phyloP scores from a whole-genome alignment of 2,329 filamentous ascomycete species.

The Drechslerella coelobrocha region DNA sequence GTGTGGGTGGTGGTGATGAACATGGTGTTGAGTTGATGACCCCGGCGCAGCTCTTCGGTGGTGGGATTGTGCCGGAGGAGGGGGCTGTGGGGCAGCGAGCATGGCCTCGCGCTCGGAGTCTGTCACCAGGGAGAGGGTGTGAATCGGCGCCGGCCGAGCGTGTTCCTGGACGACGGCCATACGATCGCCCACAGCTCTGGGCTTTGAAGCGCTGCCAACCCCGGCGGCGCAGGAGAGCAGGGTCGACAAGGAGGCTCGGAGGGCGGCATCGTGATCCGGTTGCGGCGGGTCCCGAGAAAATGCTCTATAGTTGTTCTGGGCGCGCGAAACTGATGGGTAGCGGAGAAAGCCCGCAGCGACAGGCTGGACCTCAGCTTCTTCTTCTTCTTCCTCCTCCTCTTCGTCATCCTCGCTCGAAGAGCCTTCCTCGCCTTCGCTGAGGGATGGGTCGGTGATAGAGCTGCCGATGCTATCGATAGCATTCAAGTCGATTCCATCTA shows the following conservation, averaged over 20 bases:
- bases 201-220: constrained; percentile 75
- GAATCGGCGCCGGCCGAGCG: constrained; percentile 36
- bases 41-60: constrained; percentile 9
- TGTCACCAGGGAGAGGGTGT: constrained; percentile 38
- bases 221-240: constrained; percentile 93
- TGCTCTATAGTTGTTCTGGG: constrained; percentile 44
- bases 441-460: constrained; percentile 45
- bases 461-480: constrained; percentile 42
- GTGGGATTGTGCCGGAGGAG: background rate
- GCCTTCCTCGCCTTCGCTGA: constrained; percentile 45
- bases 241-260: constrained; percentile 91
- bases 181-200: constrained; percentile 24
- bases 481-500: constrained; percentile 43
- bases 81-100: constrained; percentile 33
- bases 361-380: constrained; percentile 22
- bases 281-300: constrained; percentile 61
- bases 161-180: constrained; percentile 42
- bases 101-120: constrained; percentile 47
- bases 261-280: constrained; percentile 88
- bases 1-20: constrained; percentile 11
- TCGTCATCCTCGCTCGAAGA: constrained; percentile 26
- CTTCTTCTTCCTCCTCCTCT: constrained; percentile 36
- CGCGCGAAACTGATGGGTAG: constrained; percentile 21
- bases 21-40: constrained; percentile 1
- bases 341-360: constrained; percentile 32